phyloP scores from a whole-genome alignment of 2,329 filamentous ascomycete genomes.

The Monilinia fructicola region DNA sequence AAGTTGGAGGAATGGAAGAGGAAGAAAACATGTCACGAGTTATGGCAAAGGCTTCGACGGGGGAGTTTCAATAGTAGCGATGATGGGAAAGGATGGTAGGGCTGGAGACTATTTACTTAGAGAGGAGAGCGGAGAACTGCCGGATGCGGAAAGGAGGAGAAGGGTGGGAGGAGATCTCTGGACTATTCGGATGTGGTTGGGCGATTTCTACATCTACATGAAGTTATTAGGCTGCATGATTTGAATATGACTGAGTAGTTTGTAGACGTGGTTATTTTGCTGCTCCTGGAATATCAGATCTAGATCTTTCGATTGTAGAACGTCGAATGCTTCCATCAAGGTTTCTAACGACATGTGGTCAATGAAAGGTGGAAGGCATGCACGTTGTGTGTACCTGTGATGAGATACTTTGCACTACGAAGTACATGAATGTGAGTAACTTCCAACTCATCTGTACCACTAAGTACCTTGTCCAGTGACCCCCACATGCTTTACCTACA shows the following conservation, averaged over 20 bases:
- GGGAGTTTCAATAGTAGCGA: too few species aligned
- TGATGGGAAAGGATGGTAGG: too few species aligned
- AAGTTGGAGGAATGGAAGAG: too few species aligned
- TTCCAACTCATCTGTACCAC: background rate
- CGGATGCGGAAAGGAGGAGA: too few species aligned
- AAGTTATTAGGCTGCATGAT: background rate
- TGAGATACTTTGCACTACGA: conserved; percentile 6
- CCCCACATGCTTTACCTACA: background rate
- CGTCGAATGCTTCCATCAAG: too few species aligned
- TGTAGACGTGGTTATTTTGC: background rate
- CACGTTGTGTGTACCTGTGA: conserved; percentile 1
- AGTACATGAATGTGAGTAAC: background rate
- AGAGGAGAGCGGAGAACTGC: too few species aligned
- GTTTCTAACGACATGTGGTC: background rate
- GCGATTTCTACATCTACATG: background rate
- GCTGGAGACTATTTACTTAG: too few species aligned
- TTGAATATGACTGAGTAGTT: background rate
- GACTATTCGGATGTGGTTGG: too few species aligned
- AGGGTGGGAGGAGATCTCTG: too few species aligned
- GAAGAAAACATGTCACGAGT: too few species aligned
- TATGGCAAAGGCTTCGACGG: too few species aligned
- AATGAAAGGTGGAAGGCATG: background rate
- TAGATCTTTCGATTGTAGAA: too few species aligned
- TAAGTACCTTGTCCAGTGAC: background rate
- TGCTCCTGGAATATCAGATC: background rate